Conservation (phyloP, 208 protist species). For the Leishmania major region DNA sequence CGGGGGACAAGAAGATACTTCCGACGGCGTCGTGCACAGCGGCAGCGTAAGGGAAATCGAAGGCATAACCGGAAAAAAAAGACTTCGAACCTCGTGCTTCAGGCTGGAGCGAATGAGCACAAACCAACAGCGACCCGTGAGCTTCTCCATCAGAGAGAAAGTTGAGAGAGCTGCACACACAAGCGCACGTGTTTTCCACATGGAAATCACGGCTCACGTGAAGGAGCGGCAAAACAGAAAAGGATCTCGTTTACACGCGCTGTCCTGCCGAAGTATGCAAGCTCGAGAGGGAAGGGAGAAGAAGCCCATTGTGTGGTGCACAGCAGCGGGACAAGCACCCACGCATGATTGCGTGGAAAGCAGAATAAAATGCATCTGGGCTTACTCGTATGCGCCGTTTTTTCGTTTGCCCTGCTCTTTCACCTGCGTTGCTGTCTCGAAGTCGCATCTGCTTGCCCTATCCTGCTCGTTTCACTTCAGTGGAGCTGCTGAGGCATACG, state of each 20-base stretch:
- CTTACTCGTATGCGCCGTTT: not conserved
- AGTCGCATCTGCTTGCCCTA: not conserved
- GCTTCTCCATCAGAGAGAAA: not conserved
- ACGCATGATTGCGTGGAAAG: not conserved
- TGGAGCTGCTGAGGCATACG: not conserved
- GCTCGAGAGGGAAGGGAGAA: not conserved
- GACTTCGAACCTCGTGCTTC: not conserved
- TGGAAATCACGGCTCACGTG: not conserved
- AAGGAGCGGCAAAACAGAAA: not conserved
- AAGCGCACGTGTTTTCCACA: not conserved
- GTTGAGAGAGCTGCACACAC: not conserved
- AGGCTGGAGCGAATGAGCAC: not conserved
- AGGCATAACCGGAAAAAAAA: not conserved
- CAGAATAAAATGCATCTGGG: constrained; percentile 8
- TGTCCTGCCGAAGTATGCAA: not conserved
- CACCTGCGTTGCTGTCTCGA: not conserved
- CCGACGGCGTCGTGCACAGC: not conserved
- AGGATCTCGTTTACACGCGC: not conserved
- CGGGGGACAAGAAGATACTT: constrained; percentile 3
- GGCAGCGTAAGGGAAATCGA: not conserved
- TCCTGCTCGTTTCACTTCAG: not conserved
- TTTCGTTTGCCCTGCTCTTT: not conserved
- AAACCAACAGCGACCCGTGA: not conserved
- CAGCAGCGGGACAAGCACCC: not conserved
- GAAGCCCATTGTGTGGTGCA: not conserved